Percentiles rank a stretch among this genome's conserved stretches.
Evolutionary conservation across 1,139 yeast genomes (phyloP).

Genomic region (Zygotorulaspora mrakii): DNA sequence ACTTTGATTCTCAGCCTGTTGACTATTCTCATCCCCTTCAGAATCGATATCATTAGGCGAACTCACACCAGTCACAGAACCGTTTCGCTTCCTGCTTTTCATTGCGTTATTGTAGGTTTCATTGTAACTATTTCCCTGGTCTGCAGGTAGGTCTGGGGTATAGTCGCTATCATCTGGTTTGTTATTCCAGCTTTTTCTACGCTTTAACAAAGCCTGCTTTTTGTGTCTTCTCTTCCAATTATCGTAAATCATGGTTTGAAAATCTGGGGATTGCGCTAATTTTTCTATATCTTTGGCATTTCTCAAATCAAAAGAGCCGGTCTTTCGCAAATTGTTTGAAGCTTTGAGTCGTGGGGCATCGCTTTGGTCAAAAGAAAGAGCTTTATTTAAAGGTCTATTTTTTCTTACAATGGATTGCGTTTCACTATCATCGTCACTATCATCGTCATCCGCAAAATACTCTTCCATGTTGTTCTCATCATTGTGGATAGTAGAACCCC

Average conservation of each 20-base stretch:
- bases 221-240: constrained; percentile 31
- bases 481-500: constrained; percentile 28
- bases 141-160: constrained; percentile 6
- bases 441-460: constrained; percentile 36
- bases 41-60: constrained; percentile 19
- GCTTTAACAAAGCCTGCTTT: constrained; percentile 18
- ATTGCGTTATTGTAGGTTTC: constrained; percentile 10
- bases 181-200: constrained; percentile 24
- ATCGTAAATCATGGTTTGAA: constrained; percentile 41
- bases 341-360: not conserved
- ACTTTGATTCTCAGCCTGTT: constrained; percentile 13
- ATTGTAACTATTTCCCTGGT: constrained; percentile 12
- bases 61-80: constrained; percentile 13
- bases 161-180: constrained; percentile 10
- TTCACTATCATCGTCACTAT: constrained; percentile 25
- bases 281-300: constrained; percentile 27
- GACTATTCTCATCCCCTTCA: constrained; percentile 28
- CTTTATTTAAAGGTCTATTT: constrained; percentile 5
- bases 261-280: constrained; percentile 44
- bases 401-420: constrained; percentile 4
- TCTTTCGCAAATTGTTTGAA: constrained; percentile 7
- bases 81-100: constrained; percentile 16
- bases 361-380: constrained; percentile 9
- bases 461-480: constrained; percentile 35
- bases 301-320: constrained; percentile 22